phyloP scores from a whole-genome alignment of 306 rosid species.

The Castanea sativa region DNA sequence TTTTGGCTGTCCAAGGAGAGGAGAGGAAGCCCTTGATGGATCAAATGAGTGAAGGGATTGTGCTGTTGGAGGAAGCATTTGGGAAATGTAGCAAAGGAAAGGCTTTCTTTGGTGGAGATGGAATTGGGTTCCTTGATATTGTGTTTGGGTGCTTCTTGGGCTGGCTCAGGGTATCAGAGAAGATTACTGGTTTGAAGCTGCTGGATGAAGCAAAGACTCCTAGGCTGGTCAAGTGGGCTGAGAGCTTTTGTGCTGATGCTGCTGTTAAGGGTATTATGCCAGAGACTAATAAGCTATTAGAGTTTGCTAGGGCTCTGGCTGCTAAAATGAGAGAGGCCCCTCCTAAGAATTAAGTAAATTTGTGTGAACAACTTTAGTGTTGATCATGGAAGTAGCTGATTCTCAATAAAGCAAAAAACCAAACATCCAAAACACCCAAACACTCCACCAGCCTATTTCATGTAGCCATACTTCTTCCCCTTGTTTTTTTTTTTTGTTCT shows the following conservation, averaged over 20 bases:
- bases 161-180: constrained; percentile 47
- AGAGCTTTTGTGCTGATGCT: constrained; percentile 31
- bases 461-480: too few relatives aligned
- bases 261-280: constrained; percentile 55
- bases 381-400: neutral
- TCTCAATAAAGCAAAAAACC: too few relatives aligned
- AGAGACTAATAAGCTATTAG: constrained; percentile 46
- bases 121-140: constrained; percentile 55
- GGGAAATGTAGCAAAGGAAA: constrained; percentile 46
- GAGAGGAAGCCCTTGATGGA: constrained; percentile 37
- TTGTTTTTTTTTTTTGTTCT: too few relatives aligned
- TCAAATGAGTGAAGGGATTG: constrained; percentile 31
- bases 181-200: constrained; percentile 32
- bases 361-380: neutral
- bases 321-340: constrained; percentile 23
- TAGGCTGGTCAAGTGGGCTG: constrained; percentile 46
- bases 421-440: too few relatives aligned
- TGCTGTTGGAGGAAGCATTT: constrained; percentile 43
- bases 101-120: constrained; percentile 49
- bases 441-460: too few relatives aligned
- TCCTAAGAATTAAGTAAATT: neutral
- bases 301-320: constrained; percentile 26
- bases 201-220: constrained; percentile 43
- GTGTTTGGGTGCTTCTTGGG: constrained; percentile 56
- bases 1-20: constrained; percentile 25